Evolutionary conservation across 1,284 basidiomycete species (phyloP).

Genomic region (Moniliophthora roreri): DNA sequence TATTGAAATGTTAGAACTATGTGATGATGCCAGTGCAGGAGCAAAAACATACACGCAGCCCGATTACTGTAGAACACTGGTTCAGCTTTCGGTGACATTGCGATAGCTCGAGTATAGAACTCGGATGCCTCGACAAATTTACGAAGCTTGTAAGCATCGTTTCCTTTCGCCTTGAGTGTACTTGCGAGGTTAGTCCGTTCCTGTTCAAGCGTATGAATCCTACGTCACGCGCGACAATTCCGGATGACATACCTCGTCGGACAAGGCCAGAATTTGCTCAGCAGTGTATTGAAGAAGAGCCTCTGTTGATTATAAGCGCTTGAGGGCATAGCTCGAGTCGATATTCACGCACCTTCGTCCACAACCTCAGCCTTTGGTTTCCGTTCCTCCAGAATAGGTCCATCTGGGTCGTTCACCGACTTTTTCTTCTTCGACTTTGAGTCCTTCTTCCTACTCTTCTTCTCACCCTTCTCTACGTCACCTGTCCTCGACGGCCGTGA

Average conservation of each 20-base stretch:
- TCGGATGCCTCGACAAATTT: conserved; percentile 79
- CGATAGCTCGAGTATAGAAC: conserved; percentile 92
- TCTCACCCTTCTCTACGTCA: conserved; percentile 50
- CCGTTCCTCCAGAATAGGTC: conserved; percentile 75
- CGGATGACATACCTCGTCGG: conserved; percentile 47
- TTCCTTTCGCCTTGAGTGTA: conserved; percentile 86
- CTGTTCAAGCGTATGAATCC: conserved; percentile 33
- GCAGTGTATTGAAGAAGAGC: conserved; percentile 33
- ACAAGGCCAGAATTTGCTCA: conserved; percentile 58
- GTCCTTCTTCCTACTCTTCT: conserved; percentile 56
- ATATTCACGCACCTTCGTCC: conserved; percentile 53
- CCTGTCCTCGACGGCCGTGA: conserved; percentile 32
- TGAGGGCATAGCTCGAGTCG: conserved; percentile 18
- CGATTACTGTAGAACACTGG: conserved; percentile 98
- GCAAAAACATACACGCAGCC: conserved; percentile 77
- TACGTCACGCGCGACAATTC: not conserved
- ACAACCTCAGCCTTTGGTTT: conserved; percentile 25
- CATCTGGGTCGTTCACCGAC: conserved; percentile 45
- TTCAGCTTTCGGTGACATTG: conserved; percentile 81
- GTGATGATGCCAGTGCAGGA: not conserved
- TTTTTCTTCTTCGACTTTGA: conserved; percentile 60
- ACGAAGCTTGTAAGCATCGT: conserved; percentile 83
- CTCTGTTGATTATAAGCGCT: conserved; percentile 32
- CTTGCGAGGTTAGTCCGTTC: conserved; percentile 78
- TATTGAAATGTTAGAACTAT: conserved; percentile 27